Conservation (phyloP, 202 grass and related monocot genomes). For the Hordeum pubiflorum region DNA sequence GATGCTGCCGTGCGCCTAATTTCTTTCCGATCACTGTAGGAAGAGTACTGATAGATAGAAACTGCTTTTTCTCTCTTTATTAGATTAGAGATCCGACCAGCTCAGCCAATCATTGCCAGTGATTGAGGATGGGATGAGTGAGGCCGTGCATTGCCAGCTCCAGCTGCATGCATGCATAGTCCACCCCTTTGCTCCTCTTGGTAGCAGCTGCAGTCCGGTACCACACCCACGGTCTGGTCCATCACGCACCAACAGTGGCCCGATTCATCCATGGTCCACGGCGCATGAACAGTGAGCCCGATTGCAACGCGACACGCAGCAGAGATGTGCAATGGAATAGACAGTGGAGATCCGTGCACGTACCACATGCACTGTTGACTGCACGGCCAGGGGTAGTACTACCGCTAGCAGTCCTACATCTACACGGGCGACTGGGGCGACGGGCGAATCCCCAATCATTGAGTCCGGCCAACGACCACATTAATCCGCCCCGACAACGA, state of each 20-base stretch:
- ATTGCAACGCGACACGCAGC: background rate
- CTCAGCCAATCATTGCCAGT: background rate
- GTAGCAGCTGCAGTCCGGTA: background rate
- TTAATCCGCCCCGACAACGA: slow-evolving; percentile 38
- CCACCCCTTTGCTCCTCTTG: background rate
- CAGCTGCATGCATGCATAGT: background rate
- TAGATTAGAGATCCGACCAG: background rate
- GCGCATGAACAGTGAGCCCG: background rate
- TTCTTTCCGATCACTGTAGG: background rate
- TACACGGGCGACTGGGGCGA: slow-evolving; percentile 9
- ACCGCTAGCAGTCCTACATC: too few species aligned
- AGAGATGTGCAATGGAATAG: slow-evolving; percentile 1
- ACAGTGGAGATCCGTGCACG: slow-evolving; percentile 30
- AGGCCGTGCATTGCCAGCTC: background rate
- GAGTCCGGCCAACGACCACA: slow-evolving; percentile 39
- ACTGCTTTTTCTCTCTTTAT: background rate
- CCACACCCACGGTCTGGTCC: background rate
- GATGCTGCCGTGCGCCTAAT: background rate
- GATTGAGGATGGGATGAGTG: background rate
- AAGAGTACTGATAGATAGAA: background rate
- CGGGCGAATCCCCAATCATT: slow-evolving; percentile 38
- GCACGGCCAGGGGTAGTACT: background rate
- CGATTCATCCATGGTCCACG: background rate
- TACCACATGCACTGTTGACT: background rate
- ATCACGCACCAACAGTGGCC: slow-evolving; percentile 4